Conservation (phyloP, 192 early-diverging fungal genomes). For the Podila minutissima region DNA sequence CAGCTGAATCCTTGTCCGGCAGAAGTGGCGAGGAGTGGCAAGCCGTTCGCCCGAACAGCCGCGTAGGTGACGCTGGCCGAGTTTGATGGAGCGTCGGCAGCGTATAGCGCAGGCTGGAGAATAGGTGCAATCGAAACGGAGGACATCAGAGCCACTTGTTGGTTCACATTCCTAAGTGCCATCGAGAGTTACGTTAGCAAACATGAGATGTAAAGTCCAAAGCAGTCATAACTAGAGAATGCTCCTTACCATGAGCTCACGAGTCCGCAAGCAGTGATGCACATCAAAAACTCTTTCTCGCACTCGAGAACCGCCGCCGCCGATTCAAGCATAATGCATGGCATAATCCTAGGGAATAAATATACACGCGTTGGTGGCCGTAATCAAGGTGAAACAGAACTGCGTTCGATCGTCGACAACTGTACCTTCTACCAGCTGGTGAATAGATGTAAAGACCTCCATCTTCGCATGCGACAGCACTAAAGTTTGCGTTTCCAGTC, state of each 20-base stretch:
- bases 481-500: constrained; percentile 66
- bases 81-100: constrained; percentile 29
- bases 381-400: not conserved
- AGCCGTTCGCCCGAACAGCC: constrained; percentile 67
- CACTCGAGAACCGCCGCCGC: constrained; percentile 67
- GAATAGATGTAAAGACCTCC: constrained; percentile 72
- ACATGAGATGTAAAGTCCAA: not conserved
- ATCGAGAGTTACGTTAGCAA: not conserved
- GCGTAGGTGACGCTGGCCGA: constrained; percentile 64
- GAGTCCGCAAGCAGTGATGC: constrained; percentile 68
- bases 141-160: constrained; percentile 58
- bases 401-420: not conserved
- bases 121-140: constrained; percentile 74
- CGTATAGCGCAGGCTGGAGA: constrained; percentile 54
- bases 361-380: not conserved
- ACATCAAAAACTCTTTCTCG: constrained; percentile 69
- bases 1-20: constrained; percentile 71
- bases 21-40: constrained; percentile 72
- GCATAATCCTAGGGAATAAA: constrained; percentile 64
- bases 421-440: constrained; percentile 73
- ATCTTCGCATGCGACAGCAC: constrained; percentile 73
- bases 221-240: not conserved
- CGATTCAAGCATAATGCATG: constrained; percentile 71
- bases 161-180: constrained; percentile 69
- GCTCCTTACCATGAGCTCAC: constrained; percentile 71